Evolutionary conservation across 2,329 filamentous ascomycete genomes (phyloP).

Genomic region (Penicillium sp.): DNA sequence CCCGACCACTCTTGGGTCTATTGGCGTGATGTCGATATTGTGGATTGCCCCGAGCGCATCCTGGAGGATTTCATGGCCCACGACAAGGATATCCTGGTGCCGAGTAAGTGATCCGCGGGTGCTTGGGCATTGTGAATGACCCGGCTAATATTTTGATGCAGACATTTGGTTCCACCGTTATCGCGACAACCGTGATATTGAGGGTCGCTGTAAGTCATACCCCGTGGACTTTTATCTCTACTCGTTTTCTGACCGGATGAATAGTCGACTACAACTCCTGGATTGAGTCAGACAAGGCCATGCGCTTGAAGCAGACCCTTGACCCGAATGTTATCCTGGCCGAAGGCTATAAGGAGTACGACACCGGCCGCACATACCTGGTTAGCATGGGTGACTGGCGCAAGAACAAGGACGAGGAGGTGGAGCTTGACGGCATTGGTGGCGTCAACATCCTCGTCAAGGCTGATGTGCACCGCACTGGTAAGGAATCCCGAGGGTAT

Average conservation of each 20-base stretch:
- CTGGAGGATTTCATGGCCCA: slow-evolving; percentile 94
- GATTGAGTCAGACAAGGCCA: slow-evolving; percentile 84
- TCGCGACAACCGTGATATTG: slow-evolving; percentile 72
- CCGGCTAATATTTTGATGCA: slow-evolving; percentile 38
- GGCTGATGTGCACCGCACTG: slow-evolving; percentile 91
- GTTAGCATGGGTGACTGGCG: slow-evolving; percentile 87
- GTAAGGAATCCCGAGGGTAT: slow-evolving; percentile 46
- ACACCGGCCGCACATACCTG: slow-evolving; percentile 87
- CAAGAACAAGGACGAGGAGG: slow-evolving; percentile 84
- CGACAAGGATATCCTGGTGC: slow-evolving; percentile 86
- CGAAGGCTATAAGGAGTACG: slow-evolving; percentile 91
- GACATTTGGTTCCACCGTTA: slow-evolving; percentile 98
- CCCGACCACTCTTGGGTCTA: slow-evolving; percentile 97
- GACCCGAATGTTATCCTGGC: slow-evolving; percentile 78
- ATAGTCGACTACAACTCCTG: slow-evolving; percentile 98
- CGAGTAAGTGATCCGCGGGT: slow-evolving; percentile 60
- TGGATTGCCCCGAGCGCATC: slow-evolving; percentile 79
- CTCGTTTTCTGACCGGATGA: slow-evolving; percentile 20
- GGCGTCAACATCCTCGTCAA: slow-evolving; percentile 98
- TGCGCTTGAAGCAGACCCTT: slow-evolving; percentile 66
- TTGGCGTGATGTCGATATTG: slow-evolving; percentile 96
- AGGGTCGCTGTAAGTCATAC: slow-evolving; percentile 74
- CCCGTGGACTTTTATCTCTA: not conserved
- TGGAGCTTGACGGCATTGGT: slow-evolving; percentile 90
- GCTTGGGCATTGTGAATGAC: not conserved